Percentiles rank a stretch among this genome's conserved stretches.
phyloP scores from a whole-genome alignment of 1,139 yeast species.

The Zygoascus sp. region DNA sequence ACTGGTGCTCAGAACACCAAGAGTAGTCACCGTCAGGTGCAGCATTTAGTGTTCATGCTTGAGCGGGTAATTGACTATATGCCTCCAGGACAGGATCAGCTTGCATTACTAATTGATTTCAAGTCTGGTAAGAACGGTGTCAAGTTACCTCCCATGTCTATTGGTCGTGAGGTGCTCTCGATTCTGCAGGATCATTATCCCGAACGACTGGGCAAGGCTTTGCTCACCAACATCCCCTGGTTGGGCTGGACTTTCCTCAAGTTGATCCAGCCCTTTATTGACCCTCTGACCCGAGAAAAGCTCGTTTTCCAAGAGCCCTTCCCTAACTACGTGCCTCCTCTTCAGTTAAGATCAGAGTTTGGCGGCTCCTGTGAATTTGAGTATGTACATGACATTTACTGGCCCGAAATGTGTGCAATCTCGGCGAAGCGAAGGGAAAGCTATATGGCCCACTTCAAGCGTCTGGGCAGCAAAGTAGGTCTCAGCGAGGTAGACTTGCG shows the following conservation, averaged over 20 bases:
- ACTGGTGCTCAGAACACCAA: conserved; percentile 94
- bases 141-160: conserved; percentile 79
- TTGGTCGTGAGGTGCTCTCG: conserved; percentile 75
- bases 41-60: conserved; percentile 85
- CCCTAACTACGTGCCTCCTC: conserved; percentile 69
- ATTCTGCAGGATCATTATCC: conserved; percentile 94
- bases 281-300: conserved; percentile 89
- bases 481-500: conserved; percentile 78
- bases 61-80: conserved; percentile 86
- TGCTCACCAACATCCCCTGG: conserved; percentile 89
- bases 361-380: conserved; percentile 82
- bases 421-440: conserved; percentile 51
- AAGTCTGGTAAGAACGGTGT: conserved; percentile 59
- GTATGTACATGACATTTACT: conserved; percentile 72
- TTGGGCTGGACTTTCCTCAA: conserved; percentile 86
- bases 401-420: conserved; percentile 65
- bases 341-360: conserved; percentile 77
- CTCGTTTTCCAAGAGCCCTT: conserved; percentile 87
- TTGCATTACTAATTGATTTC: conserved; percentile 86
- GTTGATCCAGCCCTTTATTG: conserved; percentile 88
- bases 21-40: conserved; percentile 80
- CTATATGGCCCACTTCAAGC: conserved; percentile 58
- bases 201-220: conserved; percentile 86
- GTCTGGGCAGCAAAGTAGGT: conserved; percentile 69
- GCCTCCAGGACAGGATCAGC: conserved; percentile 94